phyloP scores from a whole-genome alignment of 495 filamentous ascomycete genomes.

The Penicillium bialowiezense region DNA sequence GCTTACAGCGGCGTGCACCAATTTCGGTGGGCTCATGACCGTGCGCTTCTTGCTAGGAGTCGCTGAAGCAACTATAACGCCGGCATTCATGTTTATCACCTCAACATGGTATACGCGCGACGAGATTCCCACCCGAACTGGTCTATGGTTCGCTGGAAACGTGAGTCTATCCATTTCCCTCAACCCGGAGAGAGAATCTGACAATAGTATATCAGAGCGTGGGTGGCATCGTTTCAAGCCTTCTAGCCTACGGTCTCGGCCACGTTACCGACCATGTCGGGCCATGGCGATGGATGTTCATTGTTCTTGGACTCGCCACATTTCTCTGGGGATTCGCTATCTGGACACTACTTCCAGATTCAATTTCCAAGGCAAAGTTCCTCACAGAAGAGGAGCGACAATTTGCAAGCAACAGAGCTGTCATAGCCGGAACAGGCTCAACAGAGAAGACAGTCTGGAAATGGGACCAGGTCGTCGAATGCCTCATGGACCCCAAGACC shows the following conservation, averaged over 20 bases:
- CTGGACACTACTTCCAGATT: conserved; percentile 56
- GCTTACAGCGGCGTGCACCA: conserved; percentile 34
- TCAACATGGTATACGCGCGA: conserved; percentile 52
- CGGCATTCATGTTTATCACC: conserved; percentile 39
- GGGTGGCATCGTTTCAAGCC: conserved; percentile 53
- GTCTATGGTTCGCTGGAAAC: conserved; percentile 59
- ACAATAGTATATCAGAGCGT: conserved; percentile 29
- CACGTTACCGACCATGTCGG: conserved; percentile 47
- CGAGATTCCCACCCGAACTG: conserved; percentile 59
- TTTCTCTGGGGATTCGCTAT: conserved; percentile 54
- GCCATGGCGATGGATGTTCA: conserved; percentile 54
- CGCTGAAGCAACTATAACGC: conserved; percentile 49
- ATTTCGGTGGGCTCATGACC: conserved; percentile 32
- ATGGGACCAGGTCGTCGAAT: conserved; percentile 50
- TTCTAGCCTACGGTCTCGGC: conserved; percentile 56
- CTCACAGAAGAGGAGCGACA: conserved; percentile 53
- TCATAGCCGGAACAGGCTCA: conserved; percentile 40
- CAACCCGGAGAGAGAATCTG: not conserved
- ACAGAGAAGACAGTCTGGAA: conserved; percentile 57
- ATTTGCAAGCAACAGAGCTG: conserved; percentile 48
- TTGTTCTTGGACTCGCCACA: conserved; percentile 51
- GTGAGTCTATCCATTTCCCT: not conserved
- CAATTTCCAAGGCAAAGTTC: conserved; percentile 58
- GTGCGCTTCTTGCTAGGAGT: conserved; percentile 51
- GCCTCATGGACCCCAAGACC: conserved; percentile 54